Evolutionary conservation across 75 land plant species (phyloP), one percentile per base, ranked within the genome.

Genomic region (Sequoiadendron giganteum): DNA sequence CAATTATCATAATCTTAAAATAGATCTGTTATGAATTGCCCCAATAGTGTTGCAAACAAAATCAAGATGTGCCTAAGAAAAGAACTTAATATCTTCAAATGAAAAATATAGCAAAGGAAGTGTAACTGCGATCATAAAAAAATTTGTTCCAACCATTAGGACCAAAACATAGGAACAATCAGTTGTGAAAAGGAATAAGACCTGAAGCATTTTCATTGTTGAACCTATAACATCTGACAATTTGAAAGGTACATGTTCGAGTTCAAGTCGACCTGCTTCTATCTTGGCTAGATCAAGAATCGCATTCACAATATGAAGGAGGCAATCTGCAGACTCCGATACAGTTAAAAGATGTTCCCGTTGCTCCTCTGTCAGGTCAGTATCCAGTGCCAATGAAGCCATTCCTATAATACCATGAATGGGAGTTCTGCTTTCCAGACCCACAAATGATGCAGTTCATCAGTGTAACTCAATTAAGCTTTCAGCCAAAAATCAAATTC

Each of bases 331-430:
- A 45, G 92, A 91, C 87, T 91, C 91, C 38, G 92, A 76, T 68
- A 91, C 92, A 42, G 92, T 91, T 79, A 87, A 84, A n/a, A 91
- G 86, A 75, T 91, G 92, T 84, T 91, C 92, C 2, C 87, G 92
- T 87, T 91, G 92, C 77, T 91, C 92, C 45, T 90, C 92, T 28
- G 92, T 91, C n/a, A 91, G 91, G 84, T 90, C 75, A n/a, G 92
- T 91, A 61, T 91, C 92, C 84, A 91, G 48, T 30, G 92, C 92
- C 86, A 91, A 85, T 13, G 92, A 91, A 36, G 92, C 90, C 92
- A 91, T 91, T 56, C 92, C 92, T 85, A 91, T 90, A 55, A 91
- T 91, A 28, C 91, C 92, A 90, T 91, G 92, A 58, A 91, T 91
- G 2, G 92, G 92, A 55, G 92, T 91, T 89, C 92, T 91, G 92